Base-by-base conservation (phyloP, 1,284 basidiomycete genomes). In the Mycena citricolor region DNA sequence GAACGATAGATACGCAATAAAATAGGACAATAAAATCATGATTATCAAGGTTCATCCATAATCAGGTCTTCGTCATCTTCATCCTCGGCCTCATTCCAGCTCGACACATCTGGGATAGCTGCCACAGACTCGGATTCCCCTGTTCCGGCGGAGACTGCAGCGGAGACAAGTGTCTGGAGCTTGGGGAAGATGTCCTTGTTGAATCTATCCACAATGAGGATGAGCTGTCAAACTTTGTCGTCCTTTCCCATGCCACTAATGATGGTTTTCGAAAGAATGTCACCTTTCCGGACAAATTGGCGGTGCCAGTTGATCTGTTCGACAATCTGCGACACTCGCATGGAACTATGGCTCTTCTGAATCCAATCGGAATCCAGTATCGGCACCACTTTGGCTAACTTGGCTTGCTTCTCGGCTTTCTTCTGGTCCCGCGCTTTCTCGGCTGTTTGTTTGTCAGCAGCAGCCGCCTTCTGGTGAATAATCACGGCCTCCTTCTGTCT, bases 281-380 rank as follows among this genome's bases (percentile, higher is more conserved):
- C 17, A 1, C 20, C 39, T 14, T 42, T 42, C 24, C 35, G 32
- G 3, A 42, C 31, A 5, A 34, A 42, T 20, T 42, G 39, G 16
- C 32, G 39, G 4, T 41, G 39, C 39, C 39, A 43, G 20, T 43
- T 43, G 20, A 43, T 35, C n/a, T 43, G 17, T 23, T 43, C 39
- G 35, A 17, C 20, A 26, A 17, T 8, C 29, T 5, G 19, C 20
- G 2, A 44, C 28, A 2, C 16, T 21, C 8, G 3, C 32, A 42
- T 31, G 0, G 5, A 14, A 2, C 1, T 28, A 36, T 44, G 42
- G 22, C 39, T 44, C 1, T 21, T 23, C 19, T 19, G 8, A 17
- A 44, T 38, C 16, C 19, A 25, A 1, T 23, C 42, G 2, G 13
- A 23, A 14, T 44, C 42, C 29, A 44, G 14, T 7, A 25, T 8